Base-by-base conservation (phyloP, 75 land plant species). In the Sequoia sempervirens region DNA sequence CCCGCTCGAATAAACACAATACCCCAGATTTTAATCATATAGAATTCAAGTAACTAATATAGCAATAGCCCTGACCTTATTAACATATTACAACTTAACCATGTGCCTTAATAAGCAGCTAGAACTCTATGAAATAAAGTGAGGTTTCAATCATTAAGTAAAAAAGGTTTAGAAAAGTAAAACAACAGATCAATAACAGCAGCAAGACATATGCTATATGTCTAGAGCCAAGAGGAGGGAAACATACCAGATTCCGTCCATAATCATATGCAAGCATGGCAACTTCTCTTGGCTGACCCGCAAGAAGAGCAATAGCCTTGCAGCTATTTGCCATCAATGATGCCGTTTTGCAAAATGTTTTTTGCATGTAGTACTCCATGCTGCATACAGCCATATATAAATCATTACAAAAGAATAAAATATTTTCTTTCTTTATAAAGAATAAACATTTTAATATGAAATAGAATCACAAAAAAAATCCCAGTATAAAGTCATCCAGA, bases 271-370 rank as follows among this genome's bases (percentile, higher is more conserved):
- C 99, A 85, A 93, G 90, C 69, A 79, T 86, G 53, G 97, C 89
- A 83, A 94, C 99, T 89, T 93, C 98, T 75, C 90, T 83, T 28
- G 98, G 90, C 83, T 97, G 99, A 4, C 94, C 99, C 34, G 99
- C 95, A 85, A 97, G 92, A 86, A 96, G 86, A 34, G 99, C 99
- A 85, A 97, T 90, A 0, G 96, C 89, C 85, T 97, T 96, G 95
- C 99, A 97, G 85, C 99, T 97, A 79, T 97, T 97, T 80, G 99
- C 97, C 82, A 97, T 92, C 83, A 97, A 87, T 68, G 99, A 97
- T 53, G 99, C 99, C 36, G 98, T 97, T 88, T 97, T 97, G 84
- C 91, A 96, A 86, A 92, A 97, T 66, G 99, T 97, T 89, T 97
- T 97, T 82, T 93, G 90, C 93, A 97, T 70, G 56, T 97, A 97